Evolutionary conservation across 2,329 filamentous ascomycete species (phyloP), one percentile per base, ranked within the genome.

Genomic region (Fusarium sublunatum): DNA sequence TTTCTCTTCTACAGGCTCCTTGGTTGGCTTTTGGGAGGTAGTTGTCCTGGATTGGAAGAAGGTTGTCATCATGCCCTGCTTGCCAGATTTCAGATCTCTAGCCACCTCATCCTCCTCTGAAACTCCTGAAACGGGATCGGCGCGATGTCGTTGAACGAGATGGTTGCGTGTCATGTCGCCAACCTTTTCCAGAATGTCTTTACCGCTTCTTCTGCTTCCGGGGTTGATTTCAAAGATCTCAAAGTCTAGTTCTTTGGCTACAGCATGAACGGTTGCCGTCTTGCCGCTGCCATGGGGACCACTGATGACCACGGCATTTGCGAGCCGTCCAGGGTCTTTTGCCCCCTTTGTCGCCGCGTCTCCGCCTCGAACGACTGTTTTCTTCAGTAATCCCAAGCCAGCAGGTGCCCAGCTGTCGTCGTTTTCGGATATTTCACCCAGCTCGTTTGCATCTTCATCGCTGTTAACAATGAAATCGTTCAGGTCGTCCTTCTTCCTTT

Each of bases 131-230:
- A 71, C 61, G 10, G 65, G 42, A 13, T 76, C 73, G 34, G 74
- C 68, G 15, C 70, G 79, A 55, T 81, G 80, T 44, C 79, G 81
- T 50, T 82, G 82, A 19, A 99, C 94, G 2, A 97, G 83, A 75
- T 99, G 95, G 70, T 99, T 98, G 60, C 89, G 89, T 5, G 93
- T 95, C 94, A 99, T 98, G 76, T 99, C 93, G 36, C 95, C 96
- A 40, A 99, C 92, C 68, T 86, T 91, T 70, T 99, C 95, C 31
- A 96, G 75, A 43, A 99, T 88, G 70, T 99, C 95, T 74, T 90
- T 95, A 29, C 93, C 94, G 71, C 87, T 96, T 61, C 95, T 85
- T 46, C 93, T 88, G 66, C 87, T 92, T 58, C 92, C 87, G 1
- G 94, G 80, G 70, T 96, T 96, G 72, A 99, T 93, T 76, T 99